A percentile compares a stretch with the other conserved stretches of the same genome.
Evolutionary conservation across 768 basidiomycete genomes (phyloP).

Genomic region (Termitomyces sp.): DNA sequence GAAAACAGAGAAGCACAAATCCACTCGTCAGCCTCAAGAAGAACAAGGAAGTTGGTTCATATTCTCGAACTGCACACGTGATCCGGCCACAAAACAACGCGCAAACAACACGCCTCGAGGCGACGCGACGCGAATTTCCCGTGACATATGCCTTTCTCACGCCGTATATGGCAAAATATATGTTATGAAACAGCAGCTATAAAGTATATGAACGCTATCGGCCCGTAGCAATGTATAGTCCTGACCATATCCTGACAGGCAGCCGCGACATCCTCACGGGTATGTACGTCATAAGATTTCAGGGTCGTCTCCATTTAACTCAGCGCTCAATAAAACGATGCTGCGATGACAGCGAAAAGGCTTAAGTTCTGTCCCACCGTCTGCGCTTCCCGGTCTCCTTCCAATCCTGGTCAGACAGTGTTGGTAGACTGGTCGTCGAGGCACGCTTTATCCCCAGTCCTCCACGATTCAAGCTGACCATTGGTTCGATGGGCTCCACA

Average conservation of each 20-base stretch:
- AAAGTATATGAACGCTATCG: not conserved
- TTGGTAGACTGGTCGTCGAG: conserved; percentile 14
- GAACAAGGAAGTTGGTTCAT: conserved; percentile 21
- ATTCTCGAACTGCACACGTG: conserved; percentile 30
- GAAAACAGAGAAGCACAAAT: conserved; percentile 19
- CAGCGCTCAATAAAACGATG: not conserved
- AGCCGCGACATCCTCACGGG: not conserved
- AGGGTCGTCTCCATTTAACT: not conserved
- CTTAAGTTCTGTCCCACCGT: conserved; percentile 28
- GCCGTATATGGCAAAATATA: not conserved
- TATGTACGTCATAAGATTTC: not conserved
- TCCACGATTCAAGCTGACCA: conserved; percentile 34
- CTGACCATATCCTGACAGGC: not conserved
- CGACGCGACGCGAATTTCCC: conserved; percentile 22
- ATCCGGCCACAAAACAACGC: conserved; percentile 16
- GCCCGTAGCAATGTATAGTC: not conserved
- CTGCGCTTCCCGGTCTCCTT: conserved; percentile 34
- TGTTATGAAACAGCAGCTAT: not conserved
- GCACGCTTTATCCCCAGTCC: conserved; percentile 47
- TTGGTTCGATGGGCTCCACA: conserved; percentile 54
- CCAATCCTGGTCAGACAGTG: conserved; percentile 25
- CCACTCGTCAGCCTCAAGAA: conserved; percentile 33
- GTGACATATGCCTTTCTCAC: conserved; percentile 12
- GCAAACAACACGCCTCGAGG: conserved; percentile 29
- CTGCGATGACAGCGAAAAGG: not conserved